A percentile compares a stretch with the other conserved stretches of the same genome.
These are phyloP conservation scores for Cutaneotrichosporon cutaneum DNA, from an alignment of 1,284 basidiomycete genomes.

Conservation along the genomic window DNA sequence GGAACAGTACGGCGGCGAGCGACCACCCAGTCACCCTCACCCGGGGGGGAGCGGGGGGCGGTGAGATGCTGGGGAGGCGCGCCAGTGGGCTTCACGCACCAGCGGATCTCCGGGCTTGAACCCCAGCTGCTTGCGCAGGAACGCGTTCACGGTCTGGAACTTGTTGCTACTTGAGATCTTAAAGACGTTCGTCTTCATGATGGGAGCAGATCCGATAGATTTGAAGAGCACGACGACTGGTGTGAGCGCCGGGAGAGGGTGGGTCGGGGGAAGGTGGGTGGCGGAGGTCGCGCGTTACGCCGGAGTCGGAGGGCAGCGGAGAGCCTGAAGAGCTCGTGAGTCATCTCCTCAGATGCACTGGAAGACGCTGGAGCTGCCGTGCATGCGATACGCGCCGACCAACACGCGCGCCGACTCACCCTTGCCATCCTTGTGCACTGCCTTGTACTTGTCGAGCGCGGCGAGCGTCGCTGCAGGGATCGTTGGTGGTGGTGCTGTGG, in stretches of 20 bases:
- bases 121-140: slow-evolving; percentile 83
- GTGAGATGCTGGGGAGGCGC: too few species aligned
- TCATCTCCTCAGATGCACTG: too few species aligned
- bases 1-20: neutral
- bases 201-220: slow-evolving; percentile 95
- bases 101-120: slow-evolving; percentile 85
- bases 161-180: slow-evolving; percentile 93
- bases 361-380: too few species aligned
- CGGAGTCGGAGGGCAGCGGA: too few species aligned
- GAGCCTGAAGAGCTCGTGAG: too few species aligned
- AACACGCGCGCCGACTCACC: too few species aligned
- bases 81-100: slow-evolving; percentile 61
- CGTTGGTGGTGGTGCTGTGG: slow-evolving; percentile 13
- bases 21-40: neutral
- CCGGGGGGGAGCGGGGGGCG: neutral
- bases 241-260: neutral
- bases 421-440: slow-evolving; percentile 63
- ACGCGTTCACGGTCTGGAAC: slow-evolving; percentile 94
- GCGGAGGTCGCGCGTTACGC: too few species aligned
- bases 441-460: slow-evolving; percentile 78
- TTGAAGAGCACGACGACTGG: slow-evolving; percentile 96
- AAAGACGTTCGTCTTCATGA: slow-evolving; percentile 98
- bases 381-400: neutral
- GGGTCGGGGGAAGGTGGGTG: too few species aligned
- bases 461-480: slow-evolving; percentile 55